A percentile compares a stretch with the other conserved stretches of the same genome.
Conservation (phyloP, 2,329 filamentous ascomycete genomes). For the Incumbomyces delicatus region DNA sequence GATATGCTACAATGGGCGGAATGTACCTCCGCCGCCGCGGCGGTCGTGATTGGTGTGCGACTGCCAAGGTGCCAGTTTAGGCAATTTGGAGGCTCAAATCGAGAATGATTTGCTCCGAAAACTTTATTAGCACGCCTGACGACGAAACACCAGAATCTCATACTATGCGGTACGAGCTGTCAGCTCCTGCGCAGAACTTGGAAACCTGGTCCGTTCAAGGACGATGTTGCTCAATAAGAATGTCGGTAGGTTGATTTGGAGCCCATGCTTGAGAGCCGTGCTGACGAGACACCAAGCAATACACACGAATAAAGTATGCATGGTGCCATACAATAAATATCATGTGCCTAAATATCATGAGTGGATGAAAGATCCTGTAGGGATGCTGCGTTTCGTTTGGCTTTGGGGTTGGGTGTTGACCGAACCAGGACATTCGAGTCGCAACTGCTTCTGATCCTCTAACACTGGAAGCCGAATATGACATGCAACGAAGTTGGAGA, state of each 20-base stretch:
- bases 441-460: slow-evolving; percentile 83
- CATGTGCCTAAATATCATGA: slow-evolving; percentile 76
- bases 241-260: slow-evolving; percentile 19
- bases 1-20: background rate
- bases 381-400: slow-evolving; percentile 15
- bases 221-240: slow-evolving; percentile 27
- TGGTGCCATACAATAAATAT: slow-evolving; percentile 73
- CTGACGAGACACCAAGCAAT: slow-evolving; percentile 48
- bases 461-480: slow-evolving; percentile 69
- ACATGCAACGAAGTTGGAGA: slow-evolving; percentile 85
- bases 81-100: no score
- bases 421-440: slow-evolving; percentile 58
- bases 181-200: no score
- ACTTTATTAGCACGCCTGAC: no score
- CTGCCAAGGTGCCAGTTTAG: no score
- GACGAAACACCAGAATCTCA: background rate
- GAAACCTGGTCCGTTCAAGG: background rate
- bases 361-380: slow-evolving; percentile 80
- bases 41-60: no score
- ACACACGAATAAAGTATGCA: slow-evolving; percentile 53
- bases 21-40: background rate
- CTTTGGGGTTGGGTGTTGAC: background rate
- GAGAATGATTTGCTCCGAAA: no score
- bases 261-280: background rate
- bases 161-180: no score